Evolutionary conservation across 2,329 filamentous ascomycete genomes (phyloP).

Genomic region (Ophiocordyceps unilateralis): DNA sequence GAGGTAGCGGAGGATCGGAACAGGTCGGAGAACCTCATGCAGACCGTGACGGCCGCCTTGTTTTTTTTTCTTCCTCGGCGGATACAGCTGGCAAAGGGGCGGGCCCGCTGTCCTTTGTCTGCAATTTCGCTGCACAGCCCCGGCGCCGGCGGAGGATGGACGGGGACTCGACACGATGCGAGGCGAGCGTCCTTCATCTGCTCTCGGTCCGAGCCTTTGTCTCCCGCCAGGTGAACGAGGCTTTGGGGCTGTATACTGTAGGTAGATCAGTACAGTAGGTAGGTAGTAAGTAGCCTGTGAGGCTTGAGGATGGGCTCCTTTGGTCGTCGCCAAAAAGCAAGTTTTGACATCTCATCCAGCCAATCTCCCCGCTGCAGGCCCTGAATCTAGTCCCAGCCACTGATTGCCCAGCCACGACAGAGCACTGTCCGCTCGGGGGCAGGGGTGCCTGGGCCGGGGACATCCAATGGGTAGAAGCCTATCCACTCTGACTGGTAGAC

Average conservation of each 20-base stretch:
- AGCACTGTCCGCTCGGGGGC: not conserved
- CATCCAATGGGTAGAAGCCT: not conserved
- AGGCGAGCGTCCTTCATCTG: too few species aligned
- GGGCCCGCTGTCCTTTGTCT: not conserved
- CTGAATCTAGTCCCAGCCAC: not conserved
- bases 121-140: constrained; percentile 4
- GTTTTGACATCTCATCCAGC: not conserved
- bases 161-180: too few species aligned
- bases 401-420: not conserved
- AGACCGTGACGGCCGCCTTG: constrained; percentile 4
- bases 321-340: not conserved
- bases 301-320: too few species aligned
- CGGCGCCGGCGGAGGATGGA: not conserved
- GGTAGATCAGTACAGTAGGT: too few species aligned
- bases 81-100: not conserved
- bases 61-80: not conserved
- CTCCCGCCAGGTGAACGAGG: too few species aligned
- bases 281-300: not conserved
- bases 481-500: not conserved
- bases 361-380: not conserved
- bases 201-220: not conserved
- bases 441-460: not conserved
- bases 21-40: constrained; percentile 15
- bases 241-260: too few species aligned
- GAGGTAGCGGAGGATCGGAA: constrained; percentile 8